These are phyloP conservation scores for Taphrina deformans DNA, from an alignment of 1,139 yeast genomes.

Conservation along the genomic window DNA sequence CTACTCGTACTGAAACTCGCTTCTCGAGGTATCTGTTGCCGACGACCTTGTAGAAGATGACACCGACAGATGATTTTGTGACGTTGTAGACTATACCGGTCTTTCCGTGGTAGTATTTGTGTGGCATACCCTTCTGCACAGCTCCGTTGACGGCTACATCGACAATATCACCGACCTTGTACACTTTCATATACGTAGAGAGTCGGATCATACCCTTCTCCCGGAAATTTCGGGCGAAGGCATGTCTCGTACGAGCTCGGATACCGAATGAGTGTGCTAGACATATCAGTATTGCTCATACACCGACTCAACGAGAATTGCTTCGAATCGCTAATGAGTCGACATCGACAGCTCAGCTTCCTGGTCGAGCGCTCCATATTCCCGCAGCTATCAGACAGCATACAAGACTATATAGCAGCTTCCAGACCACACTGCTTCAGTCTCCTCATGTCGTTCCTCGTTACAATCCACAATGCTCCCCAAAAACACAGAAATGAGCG, in stretches of 20 bases:
- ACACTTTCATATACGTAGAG: conserved; percentile 94
- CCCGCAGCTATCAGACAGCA: background rate
- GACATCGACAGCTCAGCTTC: background rate
- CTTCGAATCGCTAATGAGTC: background rate
- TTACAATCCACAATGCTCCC: background rate
- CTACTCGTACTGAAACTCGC: conserved; percentile 97
- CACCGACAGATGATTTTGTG: conserved; percentile 98
- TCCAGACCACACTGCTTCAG: background rate
- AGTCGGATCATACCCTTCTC: conserved; percentile 46
- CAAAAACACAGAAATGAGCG: background rate
- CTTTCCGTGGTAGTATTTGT: conserved; percentile 99
- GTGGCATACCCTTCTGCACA: conserved; percentile 99
- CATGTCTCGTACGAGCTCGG: conserved; percentile 37
- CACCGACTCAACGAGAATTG: background rate
- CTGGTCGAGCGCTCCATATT: background rate
- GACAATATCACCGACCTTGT: conserved; percentile 99
- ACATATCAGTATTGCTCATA: background rate
- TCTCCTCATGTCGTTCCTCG: background rate
- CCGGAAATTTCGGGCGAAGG: conserved; percentile 36
- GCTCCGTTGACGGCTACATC: conserved; percentile 98
- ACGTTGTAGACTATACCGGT: conserved; percentile 99
- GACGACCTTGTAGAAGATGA: conserved; percentile 95
- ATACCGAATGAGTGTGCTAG: conserved; percentile 69
- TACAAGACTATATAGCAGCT: background rate
- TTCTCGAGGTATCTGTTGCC: conserved; percentile 99